These are phyloP conservation scores for Musa beccarii DNA, from an alignment of 176 grass and related monocot genomes.

Conservation along the genomic window DNA sequence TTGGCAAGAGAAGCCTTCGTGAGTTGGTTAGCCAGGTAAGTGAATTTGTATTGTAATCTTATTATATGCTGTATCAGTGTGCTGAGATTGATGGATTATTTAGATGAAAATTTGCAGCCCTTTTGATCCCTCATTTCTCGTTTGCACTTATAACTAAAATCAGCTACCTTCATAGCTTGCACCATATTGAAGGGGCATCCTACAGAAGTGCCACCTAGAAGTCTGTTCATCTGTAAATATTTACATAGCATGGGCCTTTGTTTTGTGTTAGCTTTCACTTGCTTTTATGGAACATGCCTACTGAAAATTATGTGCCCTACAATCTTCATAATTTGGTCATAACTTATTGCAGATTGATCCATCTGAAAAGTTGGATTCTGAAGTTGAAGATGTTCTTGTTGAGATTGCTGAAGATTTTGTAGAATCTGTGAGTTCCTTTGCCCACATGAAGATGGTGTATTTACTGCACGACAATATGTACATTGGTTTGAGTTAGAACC, in stretches of 20 bases:
- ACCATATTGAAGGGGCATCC: neutral
- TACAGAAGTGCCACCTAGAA: neutral
- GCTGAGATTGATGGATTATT: neutral
- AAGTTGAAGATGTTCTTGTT: constrained; percentile 95
- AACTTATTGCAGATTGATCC: constrained; percentile 58
- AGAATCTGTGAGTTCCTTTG: constrained; percentile 58
- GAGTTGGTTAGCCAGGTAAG: constrained; percentile 75
- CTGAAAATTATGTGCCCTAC: neutral
- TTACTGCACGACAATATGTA: neutral
- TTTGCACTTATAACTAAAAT: too few relatives aligned
- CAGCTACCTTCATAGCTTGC: neutral
- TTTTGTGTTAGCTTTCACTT: neutral
- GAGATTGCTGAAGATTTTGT: constrained; percentile 98
- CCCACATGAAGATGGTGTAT: neutral
- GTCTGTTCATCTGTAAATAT: neutral
- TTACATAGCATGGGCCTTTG: neutral
- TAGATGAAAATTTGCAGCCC: too few relatives aligned
- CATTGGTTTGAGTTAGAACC: too few relatives aligned
- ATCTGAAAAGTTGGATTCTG: constrained; percentile 72
- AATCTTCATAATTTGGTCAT: neutral
- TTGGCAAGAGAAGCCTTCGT: constrained; percentile 83
- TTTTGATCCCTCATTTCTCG: neutral
- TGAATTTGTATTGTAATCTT: constrained; percentile 11
- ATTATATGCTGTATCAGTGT: neutral
- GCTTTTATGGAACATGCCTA: neutral